Evolutionary conservation across 2,329 filamentous ascomycete genomes (phyloP), one percentile per base, ranked within the genome.

Genomic region (Cucurbitaria berberidis): DNA sequence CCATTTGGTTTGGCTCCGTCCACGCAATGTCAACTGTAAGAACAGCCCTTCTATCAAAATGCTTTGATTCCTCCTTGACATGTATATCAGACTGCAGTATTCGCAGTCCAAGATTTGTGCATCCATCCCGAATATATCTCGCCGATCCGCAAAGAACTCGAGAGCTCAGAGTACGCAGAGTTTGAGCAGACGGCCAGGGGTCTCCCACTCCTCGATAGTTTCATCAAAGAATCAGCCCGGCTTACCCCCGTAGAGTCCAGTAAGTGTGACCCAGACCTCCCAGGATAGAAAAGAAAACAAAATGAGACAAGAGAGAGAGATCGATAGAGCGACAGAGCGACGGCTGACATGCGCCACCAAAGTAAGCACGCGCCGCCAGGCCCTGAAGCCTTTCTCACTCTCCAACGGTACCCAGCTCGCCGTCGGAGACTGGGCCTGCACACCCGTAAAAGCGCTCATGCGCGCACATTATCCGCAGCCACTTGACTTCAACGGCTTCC

Each of bases 1-100:
- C 68, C 2, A 66, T 74, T 1, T 74, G 71, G 72, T 74, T 73
- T 38, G 70, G 72, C 1, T 70, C 71, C 0, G 65, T 74, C 1
- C 71, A 74, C 24, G 53, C 48, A 1, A n/a, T 69, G 0, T 57
- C 69, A 0, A 68, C 63, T 1, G 68, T 68, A 52, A 53, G 62
- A 48, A 15, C 24, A 26, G 9, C 15, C 10, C 2, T 19, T n/a
- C n/a, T n/a, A n/a, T n/a, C n/a, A 32, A 3, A 16, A 1, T 6
- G 7, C 18, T 8, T 27, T 5, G 13, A 8, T 18, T 22, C 5
- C 10, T 16, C n/a, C 46, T 13, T n/a, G 6, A n/a, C n/a, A 43
- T 8, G 3, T 18, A 38, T 5, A 34, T 2, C 18, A 56, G 41
- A 62, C 51, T 2, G 42, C 56, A 2, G 54, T 49, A 9, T 63